Evolutionary conservation across 1,139 yeast genomes (phyloP).

Genomic region (Hyphopichia buzzinii): DNA sequence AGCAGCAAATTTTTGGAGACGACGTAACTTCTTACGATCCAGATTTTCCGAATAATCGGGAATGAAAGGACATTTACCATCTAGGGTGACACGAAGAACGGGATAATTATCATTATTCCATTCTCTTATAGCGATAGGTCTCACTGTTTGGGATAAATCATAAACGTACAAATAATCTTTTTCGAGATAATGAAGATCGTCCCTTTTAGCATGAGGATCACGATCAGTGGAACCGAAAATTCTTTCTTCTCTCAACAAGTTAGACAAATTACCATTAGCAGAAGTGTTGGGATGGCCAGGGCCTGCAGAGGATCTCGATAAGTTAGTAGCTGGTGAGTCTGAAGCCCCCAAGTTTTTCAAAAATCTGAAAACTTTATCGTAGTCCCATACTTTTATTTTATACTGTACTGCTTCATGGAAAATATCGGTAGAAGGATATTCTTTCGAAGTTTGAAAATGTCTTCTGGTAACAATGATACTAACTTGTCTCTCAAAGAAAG

Average conservation of each 20-base stretch:
- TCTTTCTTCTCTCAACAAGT: slow-evolving; percentile 79
- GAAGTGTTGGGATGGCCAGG: slow-evolving; percentile 8
- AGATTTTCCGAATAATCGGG: slow-evolving; percentile 43
- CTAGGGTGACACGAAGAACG: slow-evolving; percentile 44
- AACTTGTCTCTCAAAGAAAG: slow-evolving; percentile 74
- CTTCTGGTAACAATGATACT: slow-evolving; percentile 80
- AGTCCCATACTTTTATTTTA: slow-evolving; percentile 81
- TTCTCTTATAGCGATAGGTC: slow-evolving; percentile 83
- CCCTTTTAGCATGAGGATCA: slow-evolving; percentile 81
- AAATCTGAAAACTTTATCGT: slow-evolving; percentile 81
- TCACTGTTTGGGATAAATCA: slow-evolving; percentile 73
- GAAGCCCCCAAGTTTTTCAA: slow-evolving; percentile 64
- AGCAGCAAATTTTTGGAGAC: slow-evolving; percentile 41
- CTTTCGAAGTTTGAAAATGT: slow-evolving; percentile 17
- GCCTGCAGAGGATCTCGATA: background rate
- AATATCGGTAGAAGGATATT: slow-evolving; percentile 55
- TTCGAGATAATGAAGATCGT: slow-evolving; percentile 80
- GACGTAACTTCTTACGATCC: slow-evolving; percentile 37
- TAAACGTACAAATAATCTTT: slow-evolving; percentile 68
- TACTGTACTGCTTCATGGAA: slow-evolving; percentile 60
- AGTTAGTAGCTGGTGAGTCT: slow-evolving; percentile 9
- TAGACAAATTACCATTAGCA: slow-evolving; percentile 48
- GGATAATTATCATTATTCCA: slow-evolving; percentile 58
- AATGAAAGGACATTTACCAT: slow-evolving; percentile 73
- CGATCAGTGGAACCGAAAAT: slow-evolving; percentile 84